Conservation (phyloP, 257 asterid species). For the Scutellaria galericulata region DNA sequence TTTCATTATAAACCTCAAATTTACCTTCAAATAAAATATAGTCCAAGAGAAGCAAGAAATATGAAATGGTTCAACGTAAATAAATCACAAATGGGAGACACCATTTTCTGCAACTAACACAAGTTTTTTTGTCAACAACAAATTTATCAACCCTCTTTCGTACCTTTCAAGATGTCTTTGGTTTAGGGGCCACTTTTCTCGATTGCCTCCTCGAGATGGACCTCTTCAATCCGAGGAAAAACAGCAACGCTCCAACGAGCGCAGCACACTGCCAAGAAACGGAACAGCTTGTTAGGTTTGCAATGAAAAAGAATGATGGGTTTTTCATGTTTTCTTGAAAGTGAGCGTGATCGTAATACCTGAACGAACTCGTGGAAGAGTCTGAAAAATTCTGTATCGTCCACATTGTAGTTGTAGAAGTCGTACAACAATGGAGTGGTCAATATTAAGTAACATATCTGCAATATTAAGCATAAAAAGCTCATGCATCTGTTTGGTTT, state of each 20-base stretch:
- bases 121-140: slow-evolving; percentile 12
- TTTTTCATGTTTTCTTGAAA: neutral
- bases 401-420: slow-evolving; percentile 61
- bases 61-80: neutral
- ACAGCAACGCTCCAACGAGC: slow-evolving; percentile 72
- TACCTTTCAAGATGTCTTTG: slow-evolving; percentile 60
- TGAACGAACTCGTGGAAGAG: slow-evolving; percentile 68
- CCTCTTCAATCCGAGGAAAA: slow-evolving; percentile 79
- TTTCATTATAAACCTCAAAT: too few species aligned
- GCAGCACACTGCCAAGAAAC: slow-evolving; percentile 60
- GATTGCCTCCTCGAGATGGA: slow-evolving; percentile 66
- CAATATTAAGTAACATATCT: slow-evolving; percentile 66
- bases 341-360: slow-evolving; percentile 44
- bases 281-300: neutral
- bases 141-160: slow-evolving; percentile 13
- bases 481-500: neutral
- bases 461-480: slow-evolving; percentile 35
- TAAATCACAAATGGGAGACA: neutral
- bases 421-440: slow-evolving; percentile 71
- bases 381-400: slow-evolving; percentile 60
- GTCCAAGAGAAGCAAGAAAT: neutral
- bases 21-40: too few species aligned
- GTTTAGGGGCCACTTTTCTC: slow-evolving; percentile 59
- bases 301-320: neutral
- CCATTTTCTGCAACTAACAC: slow-evolving; percentile 18